Percentiles rank a stretch among this genome's conserved stretches.
Conservation (phyloP, 495 filamentous ascomycete species). For the Tuber magnatum region DNA sequence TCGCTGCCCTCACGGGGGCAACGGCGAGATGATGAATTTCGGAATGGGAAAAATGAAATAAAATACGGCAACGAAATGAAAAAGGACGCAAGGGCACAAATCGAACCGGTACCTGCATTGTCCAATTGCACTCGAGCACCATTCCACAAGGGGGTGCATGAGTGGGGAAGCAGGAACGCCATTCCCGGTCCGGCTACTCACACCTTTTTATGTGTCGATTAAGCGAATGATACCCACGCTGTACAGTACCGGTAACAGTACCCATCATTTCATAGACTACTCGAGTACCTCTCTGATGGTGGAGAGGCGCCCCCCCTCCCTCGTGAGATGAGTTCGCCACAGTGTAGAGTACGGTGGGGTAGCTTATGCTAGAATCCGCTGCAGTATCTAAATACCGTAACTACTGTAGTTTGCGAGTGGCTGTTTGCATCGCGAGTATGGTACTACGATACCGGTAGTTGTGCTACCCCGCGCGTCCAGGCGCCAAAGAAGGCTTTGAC, state of each 20-base stretch:
- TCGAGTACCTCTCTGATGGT: not conserved
- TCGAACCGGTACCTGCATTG: not conserved
- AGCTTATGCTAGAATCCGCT: too few relatives aligned
- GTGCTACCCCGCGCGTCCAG: not conserved
- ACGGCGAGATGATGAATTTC: not conserved
- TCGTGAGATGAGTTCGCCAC: not conserved
- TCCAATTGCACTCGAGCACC: too few relatives aligned
- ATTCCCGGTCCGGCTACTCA: not conserved
- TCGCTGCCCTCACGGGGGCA: not conserved
- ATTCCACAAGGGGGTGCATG: not conserved
- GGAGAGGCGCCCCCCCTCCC: not conserved
- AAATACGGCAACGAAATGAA: not conserved
- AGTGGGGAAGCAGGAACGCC: not conserved
- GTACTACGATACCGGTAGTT: not conserved
- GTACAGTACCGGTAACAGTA: too few relatives aligned
- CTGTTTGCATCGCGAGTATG: not conserved
- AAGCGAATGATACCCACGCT: not conserved
- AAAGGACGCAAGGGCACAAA: not conserved
- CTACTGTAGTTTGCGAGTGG: not conserved
- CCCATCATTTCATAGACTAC: too few relatives aligned
- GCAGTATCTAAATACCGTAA: not conserved
- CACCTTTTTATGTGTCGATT: not conserved
- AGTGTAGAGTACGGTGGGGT: not conserved
- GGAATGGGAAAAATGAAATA: not conserved
- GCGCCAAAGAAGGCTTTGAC: not conserved